Evolutionary conservation across 495 filamentous ascomycete genomes (phyloP).

Genomic region (Letharia lupina): DNA sequence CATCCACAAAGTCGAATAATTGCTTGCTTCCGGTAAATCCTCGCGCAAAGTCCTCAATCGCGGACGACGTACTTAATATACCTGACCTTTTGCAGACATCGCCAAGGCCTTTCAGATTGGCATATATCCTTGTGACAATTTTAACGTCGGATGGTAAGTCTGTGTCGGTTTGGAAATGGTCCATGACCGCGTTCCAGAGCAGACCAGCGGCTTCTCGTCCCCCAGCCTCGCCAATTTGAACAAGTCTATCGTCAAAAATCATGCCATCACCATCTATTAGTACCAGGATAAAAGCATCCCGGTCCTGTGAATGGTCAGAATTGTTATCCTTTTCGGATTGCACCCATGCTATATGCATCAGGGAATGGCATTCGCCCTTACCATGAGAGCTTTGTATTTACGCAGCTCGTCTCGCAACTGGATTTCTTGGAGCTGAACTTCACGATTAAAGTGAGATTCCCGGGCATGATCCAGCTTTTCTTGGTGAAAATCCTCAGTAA

Average conservation of each 20-base stretch:
- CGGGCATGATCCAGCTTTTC: constrained; percentile 46
- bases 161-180: constrained; percentile 40
- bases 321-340: background rate
- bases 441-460: constrained; percentile 48
- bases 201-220: constrained; percentile 61
- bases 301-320: constrained; percentile 42
- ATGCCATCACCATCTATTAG: constrained; percentile 73
- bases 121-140: constrained; percentile 60
- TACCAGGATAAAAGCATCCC: constrained; percentile 65
- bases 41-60: constrained; percentile 59
- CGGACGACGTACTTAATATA: constrained; percentile 41
- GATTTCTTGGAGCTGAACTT: constrained; percentile 46
- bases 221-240: constrained; percentile 57
- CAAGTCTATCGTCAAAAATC: constrained; percentile 60
- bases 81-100: constrained; percentile 52
- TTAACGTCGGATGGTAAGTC: constrained; percentile 45
- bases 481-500: constrained; percentile 41
- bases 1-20: constrained; percentile 66
- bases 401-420: constrained; percentile 45
- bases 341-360: background rate
- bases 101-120: constrained; percentile 57
- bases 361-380: constrained; percentile 23
- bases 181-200: constrained; percentile 46
- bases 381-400: constrained; percentile 43
- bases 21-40: constrained; percentile 68